Conservation (phyloP, 2,329 filamentous ascomycete species). For the Exophiala sideris region DNA sequence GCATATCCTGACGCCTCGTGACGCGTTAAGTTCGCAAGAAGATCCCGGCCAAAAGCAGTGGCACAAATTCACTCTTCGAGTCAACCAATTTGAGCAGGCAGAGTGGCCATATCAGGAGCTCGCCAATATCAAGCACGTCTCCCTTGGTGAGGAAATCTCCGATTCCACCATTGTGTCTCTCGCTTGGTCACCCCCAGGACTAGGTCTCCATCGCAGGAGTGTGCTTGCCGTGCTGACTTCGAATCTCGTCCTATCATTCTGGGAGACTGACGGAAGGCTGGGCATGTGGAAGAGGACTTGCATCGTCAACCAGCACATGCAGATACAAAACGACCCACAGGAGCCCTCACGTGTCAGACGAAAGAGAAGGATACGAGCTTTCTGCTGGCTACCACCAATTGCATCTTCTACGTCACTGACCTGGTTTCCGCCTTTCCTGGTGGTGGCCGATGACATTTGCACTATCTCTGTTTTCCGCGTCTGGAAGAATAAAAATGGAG, state of each 20-base stretch:
- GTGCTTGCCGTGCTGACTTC: slow-evolving; percentile 56
- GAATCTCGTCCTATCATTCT: slow-evolving; percentile 56
- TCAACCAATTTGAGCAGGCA: slow-evolving; percentile 50
- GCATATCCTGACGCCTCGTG: slow-evolving; percentile 46
- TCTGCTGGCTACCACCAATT: slow-evolving; percentile 37
- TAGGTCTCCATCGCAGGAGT: slow-evolving; percentile 53
- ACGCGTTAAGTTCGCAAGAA: slow-evolving; percentile 17
- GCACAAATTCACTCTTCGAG: slow-evolving; percentile 42
- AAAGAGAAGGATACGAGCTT: slow-evolving; percentile 38
- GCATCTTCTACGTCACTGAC: slow-evolving; percentile 14
- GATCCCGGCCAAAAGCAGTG: slow-evolving; percentile 31
- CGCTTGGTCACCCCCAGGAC: slow-evolving; percentile 56
- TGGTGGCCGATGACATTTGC: slow-evolving; percentile 37
- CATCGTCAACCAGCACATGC: slow-evolving; percentile 51
- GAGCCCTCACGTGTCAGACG: slow-evolving; percentile 23
- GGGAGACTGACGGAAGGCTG: slow-evolving; percentile 48
- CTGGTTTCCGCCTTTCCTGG: slow-evolving; percentile 38
- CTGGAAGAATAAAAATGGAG: slow-evolving; percentile 13
- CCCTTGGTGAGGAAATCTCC: slow-evolving; percentile 59
- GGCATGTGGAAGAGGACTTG: slow-evolving; percentile 51
- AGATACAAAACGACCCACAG: slow-evolving; percentile 26
- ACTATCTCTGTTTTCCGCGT: slow-evolving; percentile 17
- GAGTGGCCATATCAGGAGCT: slow-evolving; percentile 51
- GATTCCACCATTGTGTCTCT: slow-evolving; percentile 48
- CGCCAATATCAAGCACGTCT: slow-evolving; percentile 48